Evolutionary conservation across 2,329 filamentous ascomycete species (phyloP).

Genomic region (Metarhizium humberi): DNA sequence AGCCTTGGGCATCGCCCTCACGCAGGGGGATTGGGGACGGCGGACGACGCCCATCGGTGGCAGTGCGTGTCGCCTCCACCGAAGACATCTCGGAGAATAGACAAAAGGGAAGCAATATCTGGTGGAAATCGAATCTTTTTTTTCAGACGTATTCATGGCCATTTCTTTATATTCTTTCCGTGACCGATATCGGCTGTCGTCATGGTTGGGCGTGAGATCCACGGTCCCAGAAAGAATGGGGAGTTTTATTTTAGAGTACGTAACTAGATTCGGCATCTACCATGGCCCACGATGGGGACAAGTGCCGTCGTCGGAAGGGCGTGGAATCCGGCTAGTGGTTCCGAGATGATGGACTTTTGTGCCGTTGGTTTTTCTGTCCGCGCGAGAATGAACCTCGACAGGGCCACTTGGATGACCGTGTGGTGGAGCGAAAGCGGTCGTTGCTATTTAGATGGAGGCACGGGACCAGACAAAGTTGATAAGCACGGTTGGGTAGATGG

Average conservation of each 20-base stretch:
- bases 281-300: background rate
- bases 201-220: background rate
- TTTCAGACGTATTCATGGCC: background rate
- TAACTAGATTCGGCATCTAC: background rate
- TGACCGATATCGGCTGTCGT: background rate
- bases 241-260: background rate
- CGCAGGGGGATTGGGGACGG: background rate
- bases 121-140: background rate
- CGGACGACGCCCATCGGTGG: background rate
- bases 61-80: background rate
- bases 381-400: background rate
- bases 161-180: background rate
- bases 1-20: background rate
- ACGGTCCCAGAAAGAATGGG: background rate
- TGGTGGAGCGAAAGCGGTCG: background rate
- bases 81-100: background rate
- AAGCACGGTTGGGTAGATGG: too few species aligned
- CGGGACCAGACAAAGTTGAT: too few species aligned
- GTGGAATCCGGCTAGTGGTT: background rate
- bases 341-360: background rate
- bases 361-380: background rate
- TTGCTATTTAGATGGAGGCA: too few species aligned
- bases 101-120: background rate
- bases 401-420: background rate
- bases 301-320: constrained; percentile 2